These are phyloP conservation scores for Phaeosphaeriaceae sp. DNA, from an alignment of 2,329 filamentous ascomycete species.

Conservation along the genomic window DNA sequence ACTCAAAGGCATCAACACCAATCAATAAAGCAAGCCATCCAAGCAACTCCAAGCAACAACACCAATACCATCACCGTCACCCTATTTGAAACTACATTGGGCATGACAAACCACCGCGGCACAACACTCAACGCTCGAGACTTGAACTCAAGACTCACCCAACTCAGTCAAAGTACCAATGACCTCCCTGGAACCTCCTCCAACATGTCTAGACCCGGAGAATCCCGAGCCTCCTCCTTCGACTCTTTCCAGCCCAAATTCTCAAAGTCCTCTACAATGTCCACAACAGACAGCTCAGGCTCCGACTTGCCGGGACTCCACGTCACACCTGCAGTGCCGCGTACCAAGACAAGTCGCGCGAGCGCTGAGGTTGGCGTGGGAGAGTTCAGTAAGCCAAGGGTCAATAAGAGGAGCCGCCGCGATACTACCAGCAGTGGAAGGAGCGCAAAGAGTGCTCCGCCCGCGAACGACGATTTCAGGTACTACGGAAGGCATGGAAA, in stretches of 20 bases:
- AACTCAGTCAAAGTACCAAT: slow-evolving; percentile 12
- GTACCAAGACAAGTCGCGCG: slow-evolving; percentile 17
- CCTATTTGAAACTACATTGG: slow-evolving; percentile 17
- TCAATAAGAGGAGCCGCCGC: slow-evolving; percentile 24
- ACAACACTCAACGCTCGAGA: slow-evolving; percentile 34
- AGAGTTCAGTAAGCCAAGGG: slow-evolving; percentile 38
- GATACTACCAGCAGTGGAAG: slow-evolving; percentile 20
- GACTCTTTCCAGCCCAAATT: slow-evolving; percentile 27
- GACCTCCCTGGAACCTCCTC: slow-evolving; percentile 21
- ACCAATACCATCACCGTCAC: slow-evolving; percentile 9
- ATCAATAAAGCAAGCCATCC: slow-evolving; percentile 7
- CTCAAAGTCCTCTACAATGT: slow-evolving; percentile 37
- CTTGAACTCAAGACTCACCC: slow-evolving; percentile 29
- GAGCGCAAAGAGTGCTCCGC: slow-evolving; percentile 12
- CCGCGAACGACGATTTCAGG: slow-evolving; percentile 33
- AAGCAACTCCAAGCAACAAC: slow-evolving; percentile 2
- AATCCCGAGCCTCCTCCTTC: slow-evolving; percentile 39
- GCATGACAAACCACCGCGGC: slow-evolving; percentile 41
- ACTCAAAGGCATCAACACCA: background rate
- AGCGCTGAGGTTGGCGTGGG: slow-evolving; percentile 29
- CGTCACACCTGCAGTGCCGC: slow-evolving; percentile 19
- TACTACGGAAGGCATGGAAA: slow-evolving; percentile 47
- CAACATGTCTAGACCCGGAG: slow-evolving; percentile 23
- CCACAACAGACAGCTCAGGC: slow-evolving; percentile 25
- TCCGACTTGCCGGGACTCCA: slow-evolving; percentile 19